Evolutionary conservation across 768 basidiomycete genomes (phyloP), one percentile per base, ranked within the genome.

Genomic region (Nevesoporus exiguus): DNA sequence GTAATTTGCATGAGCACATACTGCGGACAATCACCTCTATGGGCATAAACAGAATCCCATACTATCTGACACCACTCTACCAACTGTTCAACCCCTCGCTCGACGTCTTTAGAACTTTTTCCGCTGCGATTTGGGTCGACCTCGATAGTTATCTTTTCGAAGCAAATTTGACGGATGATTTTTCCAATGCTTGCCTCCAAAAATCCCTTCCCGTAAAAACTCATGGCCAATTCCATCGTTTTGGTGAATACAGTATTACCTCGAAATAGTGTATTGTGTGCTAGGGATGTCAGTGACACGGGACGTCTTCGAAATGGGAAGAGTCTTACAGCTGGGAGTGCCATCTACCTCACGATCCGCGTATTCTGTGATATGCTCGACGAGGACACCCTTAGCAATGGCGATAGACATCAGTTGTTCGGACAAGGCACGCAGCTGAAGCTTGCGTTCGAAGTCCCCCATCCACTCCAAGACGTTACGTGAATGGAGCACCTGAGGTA

Each of bases 11-110:
- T 5, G 30, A 41, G 41, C 14, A 78, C 87, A 47, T 66, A 91
- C 90, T 77, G 74, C 0, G 90, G 93, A 63, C 93, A 93, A 63
- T 87, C 81, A 9, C 73, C 71, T 49, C 90, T 76, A 27, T 81
- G 84, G 24, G 82, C 79, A 66, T 91, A 91, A 47, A 95, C 93
- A 47, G 86, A 79, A 40, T 80, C 80, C 91, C 92, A 93, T 60
- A 91, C 82, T 59, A 85, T 84, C 52, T 79, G 78, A 67, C 86
- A 89, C 90, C 92, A 94, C 47, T 81, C 74, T 6, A 86, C 81
- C 39, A 95, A 77, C 39, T 77, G 77, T 29, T 88, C 85, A 7
- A 85, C 79, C 55, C 84, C 86, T 30, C 79, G 79, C 54, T 87
- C 86, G 24, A 83, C 72, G 42, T 86, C 84, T 65, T 82, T 86